Evolutionary conservation across 192 early-diverging fungal species (phyloP), one percentile per base, ranked within the genome.

Genomic region (Linnemannia hyalina): DNA sequence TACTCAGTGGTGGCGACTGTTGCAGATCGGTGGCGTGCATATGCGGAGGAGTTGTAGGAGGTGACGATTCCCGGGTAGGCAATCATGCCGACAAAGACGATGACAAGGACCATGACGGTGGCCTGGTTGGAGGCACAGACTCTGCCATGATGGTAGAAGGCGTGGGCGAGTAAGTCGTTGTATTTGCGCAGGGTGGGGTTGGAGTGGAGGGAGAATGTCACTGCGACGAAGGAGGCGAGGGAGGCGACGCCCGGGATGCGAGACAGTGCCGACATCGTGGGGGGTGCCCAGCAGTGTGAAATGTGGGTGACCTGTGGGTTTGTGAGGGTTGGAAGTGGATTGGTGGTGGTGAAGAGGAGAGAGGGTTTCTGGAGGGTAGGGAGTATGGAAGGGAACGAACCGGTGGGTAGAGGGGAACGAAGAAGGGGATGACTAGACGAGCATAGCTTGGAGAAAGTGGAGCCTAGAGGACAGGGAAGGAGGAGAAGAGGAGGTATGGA

Each of bases 41-140:
- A 85, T 35, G 76, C 54, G 0, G 84, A 86, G 0, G 76, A 73
- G 70, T 86, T 86, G 72, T 73, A 91, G 42, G 83, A 90, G 65
- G 80, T 76, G 44, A 78, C 85, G 40, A 81, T 90, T 23, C 86
- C 90, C 2, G 94, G 93, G 57, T 88, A 93, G 8, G 90, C 92
- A 16, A 94, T 86, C 52, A 88, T 87, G 42, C 92, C 90, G 42
- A 94, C 92, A 65, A 93, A 77, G 55, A 92, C 75, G 55, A 91
- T 89, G 23, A 88, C 87, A 18, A 94, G 73, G 36, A 90, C 79
- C 65, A 94, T 90, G 47, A 91, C 82, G 2, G 89, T 81, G 26
- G 89, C 90, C 63, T 92, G 93, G 77, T 94, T 89, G 23, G 92
- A 92, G 10, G 94, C 93, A 71, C 94, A 94, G 41, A 94, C 88